Evolutionary conservation across 164 flowering plant species (phyloP).

Genomic region (Tetrastigma voinierianum): DNA sequence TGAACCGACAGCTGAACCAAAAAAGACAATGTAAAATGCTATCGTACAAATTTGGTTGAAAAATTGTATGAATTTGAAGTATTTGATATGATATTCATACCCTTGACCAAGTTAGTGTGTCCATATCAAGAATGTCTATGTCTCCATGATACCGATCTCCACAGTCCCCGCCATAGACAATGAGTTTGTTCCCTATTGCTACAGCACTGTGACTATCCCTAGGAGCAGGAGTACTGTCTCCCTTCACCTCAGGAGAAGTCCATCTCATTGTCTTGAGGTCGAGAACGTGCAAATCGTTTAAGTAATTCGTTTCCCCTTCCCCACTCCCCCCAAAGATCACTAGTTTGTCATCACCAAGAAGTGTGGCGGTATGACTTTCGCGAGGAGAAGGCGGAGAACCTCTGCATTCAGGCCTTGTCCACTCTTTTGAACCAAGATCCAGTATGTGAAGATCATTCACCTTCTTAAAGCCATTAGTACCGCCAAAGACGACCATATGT

Average conservation of each 20-base stretch:
- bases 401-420: constrained; percentile 58
- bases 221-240: constrained; percentile 70
- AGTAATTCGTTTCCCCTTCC: constrained; percentile 81
- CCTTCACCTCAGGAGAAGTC: constrained; percentile 67
- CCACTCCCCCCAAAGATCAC: constrained; percentile 98
- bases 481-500: constrained; percentile 87
- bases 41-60: background rate
- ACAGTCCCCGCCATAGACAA: constrained; percentile 91
- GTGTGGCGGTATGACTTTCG: constrained; percentile 85
- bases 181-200: constrained; percentile 53
- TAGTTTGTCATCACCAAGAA: constrained; percentile 60
- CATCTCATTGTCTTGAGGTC: constrained; percentile 77
- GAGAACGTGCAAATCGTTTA: constrained; percentile 83
- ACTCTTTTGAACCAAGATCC: constrained; percentile 65
- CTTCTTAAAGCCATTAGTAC: constrained; percentile 84
- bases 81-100: constrained; percentile 29
- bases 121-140: constrained; percentile 71
- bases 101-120: constrained; percentile 70
- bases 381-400: constrained; percentile 82
- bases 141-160: constrained; percentile 84
- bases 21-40: background rate
- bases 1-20: constrained; percentile 49
- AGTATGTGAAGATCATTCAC: constrained; percentile 79
- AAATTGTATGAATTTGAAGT: no score
- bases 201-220: constrained; percentile 86